Percentiles rank a stretch among this genome's conserved stretches.
These are phyloP conservation scores for Saccharomycopsis sp. DNA, from an alignment of 805 yeast genomes.

Conservation along the genomic window DNA sequence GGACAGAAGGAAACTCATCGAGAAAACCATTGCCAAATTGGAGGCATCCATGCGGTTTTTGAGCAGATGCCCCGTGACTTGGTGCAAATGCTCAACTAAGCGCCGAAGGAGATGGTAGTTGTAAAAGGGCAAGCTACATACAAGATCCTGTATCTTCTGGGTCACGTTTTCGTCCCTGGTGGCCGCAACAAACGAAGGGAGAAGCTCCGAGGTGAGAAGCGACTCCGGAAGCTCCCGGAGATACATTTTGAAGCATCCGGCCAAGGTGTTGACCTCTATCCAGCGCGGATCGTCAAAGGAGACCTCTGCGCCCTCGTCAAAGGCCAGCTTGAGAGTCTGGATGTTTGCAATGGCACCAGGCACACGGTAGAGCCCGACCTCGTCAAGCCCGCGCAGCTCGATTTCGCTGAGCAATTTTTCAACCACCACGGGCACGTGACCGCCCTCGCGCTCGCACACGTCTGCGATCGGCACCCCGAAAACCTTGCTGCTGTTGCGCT, in stretches of 20 bases:
- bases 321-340: conserved; percentile 44
- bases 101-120: conserved; percentile 65
- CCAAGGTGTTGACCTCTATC: conserved; percentile 80
- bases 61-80: conserved; percentile 59
- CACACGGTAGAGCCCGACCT: conserved; percentile 81
- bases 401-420: conserved; percentile 63
- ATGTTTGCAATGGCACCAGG: conserved; percentile 59
- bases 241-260: conserved; percentile 80
- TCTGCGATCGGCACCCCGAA: conserved; percentile 83
- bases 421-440: conserved; percentile 58
- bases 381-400: conserved; percentile 82
- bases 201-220: conserved; percentile 58
- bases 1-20: conserved; percentile 46
- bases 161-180: conserved; percentile 29
- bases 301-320: conserved; percentile 42
- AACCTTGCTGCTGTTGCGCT: conserved; percentile 42
- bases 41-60: conserved; percentile 82
- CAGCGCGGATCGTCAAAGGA: conserved; percentile 48
- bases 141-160: conserved; percentile 28
- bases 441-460: conserved; percentile 66
- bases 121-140: conserved; percentile 48
- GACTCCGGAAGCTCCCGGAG: conserved; percentile 86
- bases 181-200: conserved; percentile 47
- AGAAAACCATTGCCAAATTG: conserved; percentile 83
- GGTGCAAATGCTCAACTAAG: conserved; percentile 61